Percentiles rank a stretch among this genome's conserved stretches.
phyloP scores from a whole-genome alignment of 139 green algal genomes.

The Mesotaenium endlicherianum region DNA sequence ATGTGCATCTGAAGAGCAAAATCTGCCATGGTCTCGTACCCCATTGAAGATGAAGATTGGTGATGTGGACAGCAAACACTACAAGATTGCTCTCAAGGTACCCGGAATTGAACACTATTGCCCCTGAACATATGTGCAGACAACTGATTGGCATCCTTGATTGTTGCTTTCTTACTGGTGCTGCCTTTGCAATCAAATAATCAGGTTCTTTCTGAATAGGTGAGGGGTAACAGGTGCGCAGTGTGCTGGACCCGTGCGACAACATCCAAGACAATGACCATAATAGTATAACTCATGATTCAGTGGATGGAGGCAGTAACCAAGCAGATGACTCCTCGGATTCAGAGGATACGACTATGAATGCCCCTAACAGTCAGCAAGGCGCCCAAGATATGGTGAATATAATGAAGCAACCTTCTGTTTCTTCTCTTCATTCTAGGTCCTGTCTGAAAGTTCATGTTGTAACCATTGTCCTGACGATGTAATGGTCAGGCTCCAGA shows the following conservation, averaged over 20 bases:
- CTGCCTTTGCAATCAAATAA: neutral
- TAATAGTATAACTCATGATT: too few species aligned
- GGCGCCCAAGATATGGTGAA: too few species aligned
- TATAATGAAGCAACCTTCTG: too few species aligned
- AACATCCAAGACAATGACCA: too few species aligned
- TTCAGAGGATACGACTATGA: too few species aligned
- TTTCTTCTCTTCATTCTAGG: too few species aligned
- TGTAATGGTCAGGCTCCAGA: too few species aligned
- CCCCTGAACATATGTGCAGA: neutral
- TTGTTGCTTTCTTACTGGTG: neutral
- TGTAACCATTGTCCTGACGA: too few species aligned
- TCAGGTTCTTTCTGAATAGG: neutral
- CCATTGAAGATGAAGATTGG: constrained; percentile 52
- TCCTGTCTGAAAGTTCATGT: too few species aligned
- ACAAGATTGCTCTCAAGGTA: constrained; percentile 38
- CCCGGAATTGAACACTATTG: neutral
- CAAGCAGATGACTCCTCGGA: too few species aligned
- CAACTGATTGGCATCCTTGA: neutral
- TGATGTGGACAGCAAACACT: constrained; percentile 42
- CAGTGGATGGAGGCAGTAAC: too few species aligned
- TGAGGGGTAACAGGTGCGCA: constrained; percentile 26
- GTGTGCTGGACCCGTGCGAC: constrained; percentile 45
- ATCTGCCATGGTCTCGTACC: constrained; percentile 13
- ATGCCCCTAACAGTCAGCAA: too few species aligned
- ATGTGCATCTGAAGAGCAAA: neutral